These are phyloP conservation scores for Coemansia asiatica DNA, from an alignment of 192 early-diverging fungal species.

Conservation along the genomic window DNA sequence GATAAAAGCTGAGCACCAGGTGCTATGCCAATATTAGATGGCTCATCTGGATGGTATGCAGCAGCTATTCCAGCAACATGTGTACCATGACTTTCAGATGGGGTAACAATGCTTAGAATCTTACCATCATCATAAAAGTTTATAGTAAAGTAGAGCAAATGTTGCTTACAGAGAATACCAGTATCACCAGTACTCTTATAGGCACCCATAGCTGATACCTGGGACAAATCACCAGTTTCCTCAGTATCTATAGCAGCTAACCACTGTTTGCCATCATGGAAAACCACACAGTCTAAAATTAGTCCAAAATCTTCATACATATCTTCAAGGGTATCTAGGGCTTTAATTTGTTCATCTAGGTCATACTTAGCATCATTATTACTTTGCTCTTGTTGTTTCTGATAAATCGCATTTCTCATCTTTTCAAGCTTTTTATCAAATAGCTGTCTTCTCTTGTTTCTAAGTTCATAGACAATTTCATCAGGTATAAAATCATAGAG, in stretches of 20 bases:
- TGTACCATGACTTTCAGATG: constrained; percentile 81
- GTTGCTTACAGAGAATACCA: constrained; percentile 69
- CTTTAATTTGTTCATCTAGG: constrained; percentile 59
- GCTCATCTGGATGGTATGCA: constrained; percentile 83
- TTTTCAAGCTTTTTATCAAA: constrained; percentile 26
- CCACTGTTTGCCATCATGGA: constrained; percentile 88
- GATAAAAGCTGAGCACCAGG: constrained; percentile 95
- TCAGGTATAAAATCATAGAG: constrained; percentile 74
- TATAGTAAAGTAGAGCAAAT: constrained; percentile 83
- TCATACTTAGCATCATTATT: constrained; percentile 17
- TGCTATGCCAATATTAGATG: constrained; percentile 82
- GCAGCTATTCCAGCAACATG: constrained; percentile 95
- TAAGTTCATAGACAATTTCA: constrained; percentile 37
- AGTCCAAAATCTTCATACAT: constrained; percentile 76
- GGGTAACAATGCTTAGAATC: constrained; percentile 77
- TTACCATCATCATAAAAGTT: constrained; percentile 89
- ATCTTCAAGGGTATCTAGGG: constrained; percentile 60
- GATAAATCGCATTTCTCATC: constrained; percentile 19
- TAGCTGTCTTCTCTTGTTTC: constrained; percentile 52
- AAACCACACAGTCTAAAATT: constrained; percentile 80
- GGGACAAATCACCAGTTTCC: constrained; percentile 73
- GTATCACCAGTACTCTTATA: constrained; percentile 73
- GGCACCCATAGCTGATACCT: constrained; percentile 66
- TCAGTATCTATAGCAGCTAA: constrained; percentile 76
- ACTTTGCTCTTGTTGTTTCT: constrained; percentile 25